Base-by-base conservation (phyloP, 148 eudicot species). In the Bassia scoparia region DNA sequence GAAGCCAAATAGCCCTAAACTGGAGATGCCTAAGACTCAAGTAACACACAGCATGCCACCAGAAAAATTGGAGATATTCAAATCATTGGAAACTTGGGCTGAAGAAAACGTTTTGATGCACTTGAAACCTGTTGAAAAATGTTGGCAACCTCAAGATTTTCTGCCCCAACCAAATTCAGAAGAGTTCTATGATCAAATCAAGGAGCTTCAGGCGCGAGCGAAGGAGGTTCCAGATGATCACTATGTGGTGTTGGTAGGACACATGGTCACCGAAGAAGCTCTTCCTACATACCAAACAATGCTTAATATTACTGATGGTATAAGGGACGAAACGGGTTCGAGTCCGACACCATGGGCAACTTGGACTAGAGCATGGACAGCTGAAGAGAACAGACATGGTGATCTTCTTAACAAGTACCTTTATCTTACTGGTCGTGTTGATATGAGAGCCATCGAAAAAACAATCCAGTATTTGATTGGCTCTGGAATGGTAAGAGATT, bases 81-180 rank as follows among this genome's bases (percentile, higher is more conserved):
- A 88, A 66, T 71, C 89, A 2, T 56, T 88, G 66, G 92, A 86
- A 61, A 68, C 31, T 63, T 88, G 92, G 92, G 89, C 87, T 20
- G 75, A 76, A 34, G 20, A 82, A 5, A 84, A 86, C 41, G 34
- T 88, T n/a, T 29, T 88, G 62, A 35, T 38, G 24, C 86, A 69
- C 75, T 71, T 88, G 54, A 88, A 86, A 75, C 92, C 84, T 5
- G 86, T 86, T 4, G 89, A 88, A 52, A 86, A 84, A 65, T 82
- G 85, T 68, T 88, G 92, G 92, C 89, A 88, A 72, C 87, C 89
- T 4, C 92, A 88, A 81, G 87, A 88, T 67, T 81, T 78, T 70
- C 70, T 88, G 49, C 91, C 91, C 2, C 85, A 88, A 56, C 86
- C 91, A 7, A 70, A 79, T 48, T 84, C 86, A 16, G 85, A 86